These are phyloP conservation scores for Alternaria panax DNA, from an alignment of 2,329 filamentous ascomycete species.

Conservation along the genomic window DNA sequence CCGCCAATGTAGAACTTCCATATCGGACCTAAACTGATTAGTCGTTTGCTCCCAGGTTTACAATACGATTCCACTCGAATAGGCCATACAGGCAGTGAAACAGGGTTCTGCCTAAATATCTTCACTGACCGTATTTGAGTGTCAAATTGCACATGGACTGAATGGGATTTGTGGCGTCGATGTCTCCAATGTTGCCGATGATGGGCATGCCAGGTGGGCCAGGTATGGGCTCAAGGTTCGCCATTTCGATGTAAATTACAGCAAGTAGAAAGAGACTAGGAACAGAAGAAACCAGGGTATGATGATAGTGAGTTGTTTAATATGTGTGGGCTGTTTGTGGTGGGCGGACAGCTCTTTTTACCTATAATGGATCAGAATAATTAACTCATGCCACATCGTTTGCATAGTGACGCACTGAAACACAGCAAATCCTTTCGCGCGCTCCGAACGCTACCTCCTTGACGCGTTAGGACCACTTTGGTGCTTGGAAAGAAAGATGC, in stretches of 20 bases:
- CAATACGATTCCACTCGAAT: too few species aligned
- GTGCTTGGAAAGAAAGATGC: slow-evolving; percentile 22
- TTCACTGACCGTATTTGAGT: slow-evolving; percentile 67
- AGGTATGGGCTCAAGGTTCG: slow-evolving; percentile 61
- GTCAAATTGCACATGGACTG: slow-evolving; percentile 65
- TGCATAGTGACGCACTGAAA: slow-evolving; percentile 21
- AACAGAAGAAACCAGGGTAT: neutral
- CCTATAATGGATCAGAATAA: slow-evolving; percentile 7
- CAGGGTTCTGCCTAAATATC: too few species aligned
- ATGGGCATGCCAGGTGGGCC: slow-evolving; percentile 70
- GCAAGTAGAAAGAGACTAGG: neutral
- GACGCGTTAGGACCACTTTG: slow-evolving; percentile 14
- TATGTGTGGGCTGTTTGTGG: neutral
- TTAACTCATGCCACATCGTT: slow-evolving; percentile 13
- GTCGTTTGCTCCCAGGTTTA: neutral
- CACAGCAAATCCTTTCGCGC: slow-evolving; percentile 12
- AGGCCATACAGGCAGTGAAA: too few species aligned
- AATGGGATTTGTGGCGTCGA: slow-evolving; percentile 66
- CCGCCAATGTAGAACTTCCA: slow-evolving; percentile 44
- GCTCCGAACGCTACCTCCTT: slow-evolving; percentile 13
- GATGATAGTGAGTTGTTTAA: neutral
- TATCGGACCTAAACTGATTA: slow-evolving; percentile 38
- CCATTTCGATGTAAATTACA: neutral
- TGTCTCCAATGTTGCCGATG: slow-evolving; percentile 70
- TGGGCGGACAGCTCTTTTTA: slow-evolving; percentile 2